Conservation (phyloP, 176 grass and related monocot species). For the Metroxylon sagu region DNA sequence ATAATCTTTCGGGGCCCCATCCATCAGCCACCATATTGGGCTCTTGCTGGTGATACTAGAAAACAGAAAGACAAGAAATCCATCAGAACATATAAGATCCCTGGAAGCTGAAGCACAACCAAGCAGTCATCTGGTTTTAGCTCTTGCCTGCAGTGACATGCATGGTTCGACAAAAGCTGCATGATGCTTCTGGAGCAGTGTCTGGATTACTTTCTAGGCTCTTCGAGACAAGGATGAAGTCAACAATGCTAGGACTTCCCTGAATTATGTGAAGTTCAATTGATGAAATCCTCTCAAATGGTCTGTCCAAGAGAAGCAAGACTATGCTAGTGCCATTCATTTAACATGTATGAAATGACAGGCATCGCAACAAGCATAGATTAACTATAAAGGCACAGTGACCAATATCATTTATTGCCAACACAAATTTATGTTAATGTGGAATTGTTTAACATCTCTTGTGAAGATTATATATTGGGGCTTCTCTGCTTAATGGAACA, state of each 20-base stretch:
- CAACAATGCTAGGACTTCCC: slow-evolving; percentile 53
- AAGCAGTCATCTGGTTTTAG: slow-evolving; percentile 22
- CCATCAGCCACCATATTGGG: slow-evolving; percentile 80
- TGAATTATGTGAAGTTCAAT: slow-evolving; percentile 27
- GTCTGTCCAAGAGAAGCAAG: too few species aligned
- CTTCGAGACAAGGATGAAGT: slow-evolving; percentile 90
- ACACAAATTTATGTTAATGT: too few species aligned
- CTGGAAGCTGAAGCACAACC: slow-evolving; percentile 11
- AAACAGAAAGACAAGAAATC: slow-evolving; percentile 17
- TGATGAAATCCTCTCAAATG: too few species aligned
- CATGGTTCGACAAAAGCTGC: slow-evolving; percentile 54
- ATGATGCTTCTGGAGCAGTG: slow-evolving; percentile 23
- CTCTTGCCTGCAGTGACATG: slow-evolving; percentile 86
- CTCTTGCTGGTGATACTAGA: slow-evolving; percentile 48
- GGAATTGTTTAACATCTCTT: too few species aligned
- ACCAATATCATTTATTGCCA: too few species aligned
- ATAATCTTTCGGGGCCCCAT: slow-evolving; percentile 48
- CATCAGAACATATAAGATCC: slow-evolving; percentile 10
- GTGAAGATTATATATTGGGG: too few species aligned
- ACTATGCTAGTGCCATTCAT: too few species aligned
- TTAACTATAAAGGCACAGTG: too few species aligned
- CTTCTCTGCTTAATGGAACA: too few species aligned
- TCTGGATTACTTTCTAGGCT: slow-evolving; percentile 25
- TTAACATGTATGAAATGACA: too few species aligned
- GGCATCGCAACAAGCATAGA: too few species aligned